These are phyloP conservation scores for Sporothrix luriei DNA, from an alignment of 2,329 filamentous ascomycete species.

Conservation along the genomic window DNA sequence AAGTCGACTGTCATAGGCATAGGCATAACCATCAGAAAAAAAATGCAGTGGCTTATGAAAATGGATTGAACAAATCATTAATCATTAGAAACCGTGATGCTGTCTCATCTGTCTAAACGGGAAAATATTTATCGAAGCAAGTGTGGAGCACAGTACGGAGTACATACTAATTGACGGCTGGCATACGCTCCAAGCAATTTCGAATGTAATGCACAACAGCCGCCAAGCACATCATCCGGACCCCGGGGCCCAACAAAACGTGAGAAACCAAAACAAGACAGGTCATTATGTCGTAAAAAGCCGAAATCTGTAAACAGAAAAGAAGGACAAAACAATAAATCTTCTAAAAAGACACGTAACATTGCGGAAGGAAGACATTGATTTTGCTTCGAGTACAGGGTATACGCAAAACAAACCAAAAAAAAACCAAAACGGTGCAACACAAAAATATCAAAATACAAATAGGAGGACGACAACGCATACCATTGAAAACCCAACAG, in stretches of 20 bases:
- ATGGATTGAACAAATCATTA: not conserved
- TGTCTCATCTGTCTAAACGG: constrained; percentile 11
- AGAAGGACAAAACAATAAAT: not conserved
- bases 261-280: not conserved
- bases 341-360: not conserved
- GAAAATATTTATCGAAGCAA: not conserved
- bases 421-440: not conserved
- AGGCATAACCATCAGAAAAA: not conserved
- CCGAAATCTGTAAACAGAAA: not conserved
- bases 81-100: not conserved
- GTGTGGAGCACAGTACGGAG: not conserved
- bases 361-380: not conserved
- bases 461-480: not conserved
- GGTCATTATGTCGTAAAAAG: not conserved
- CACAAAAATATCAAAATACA: not conserved
- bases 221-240: too few relatives aligned
- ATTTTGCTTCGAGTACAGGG: constrained; percentile 6
- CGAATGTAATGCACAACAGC: not conserved
- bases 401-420: not conserved
- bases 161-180: not conserved
- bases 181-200: not conserved
- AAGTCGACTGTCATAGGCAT: too few relatives aligned
- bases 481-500: not conserved
- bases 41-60: not conserved
- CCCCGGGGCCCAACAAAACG: too few relatives aligned